Evolutionary conservation across 2,329 filamentous ascomycete genomes (phyloP).

Genomic region (Aspergillus tamarii): DNA sequence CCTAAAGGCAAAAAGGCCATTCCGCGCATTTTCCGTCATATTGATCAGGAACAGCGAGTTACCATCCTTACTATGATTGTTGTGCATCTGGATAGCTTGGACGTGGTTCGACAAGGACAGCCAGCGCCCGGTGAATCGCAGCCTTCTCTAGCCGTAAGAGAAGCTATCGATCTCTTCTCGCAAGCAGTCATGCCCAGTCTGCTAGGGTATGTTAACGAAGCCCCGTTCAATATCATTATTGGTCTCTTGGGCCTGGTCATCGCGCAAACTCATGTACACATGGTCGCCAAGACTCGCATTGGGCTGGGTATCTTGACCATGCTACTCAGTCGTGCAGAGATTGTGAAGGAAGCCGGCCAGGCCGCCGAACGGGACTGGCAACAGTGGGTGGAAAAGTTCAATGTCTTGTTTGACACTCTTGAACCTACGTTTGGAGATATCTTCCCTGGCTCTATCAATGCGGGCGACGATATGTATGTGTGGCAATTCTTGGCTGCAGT

Average conservation of each 20-base stretch:
- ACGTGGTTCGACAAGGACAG: constrained; percentile 82
- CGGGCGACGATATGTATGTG: constrained; percentile 91
- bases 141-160: constrained; percentile 76
- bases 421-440: constrained; percentile 82
- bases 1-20: constrained; percentile 96
- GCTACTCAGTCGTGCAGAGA: constrained; percentile 89
- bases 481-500: constrained; percentile 98
- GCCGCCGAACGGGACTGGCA: constrained; percentile 74
- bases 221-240: constrained; percentile 85
- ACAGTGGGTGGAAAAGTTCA: constrained; percentile 83
- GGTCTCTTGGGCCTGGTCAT: constrained; percentile 85
- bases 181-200: constrained; percentile 86
- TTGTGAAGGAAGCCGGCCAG: constrained; percentile 79
- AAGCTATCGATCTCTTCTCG: constrained; percentile 90
- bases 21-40: constrained; percentile 90
- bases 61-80: constrained; percentile 96
- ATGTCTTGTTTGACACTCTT: constrained; percentile 81
- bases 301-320: constrained; percentile 90
- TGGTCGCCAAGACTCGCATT: constrained; percentile 83
- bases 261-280: constrained; percentile 77
- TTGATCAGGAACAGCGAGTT: constrained; percentile 85
- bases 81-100: constrained; percentile 86
- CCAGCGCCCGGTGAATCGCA: constrained; percentile 72
- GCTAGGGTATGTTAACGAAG: constrained; percentile 87
- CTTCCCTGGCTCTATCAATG: constrained; percentile 89